phyloP scores from a whole-genome alignment of 2,329 filamentous ascomycete genomes.

The Aspergillus texensis region DNA sequence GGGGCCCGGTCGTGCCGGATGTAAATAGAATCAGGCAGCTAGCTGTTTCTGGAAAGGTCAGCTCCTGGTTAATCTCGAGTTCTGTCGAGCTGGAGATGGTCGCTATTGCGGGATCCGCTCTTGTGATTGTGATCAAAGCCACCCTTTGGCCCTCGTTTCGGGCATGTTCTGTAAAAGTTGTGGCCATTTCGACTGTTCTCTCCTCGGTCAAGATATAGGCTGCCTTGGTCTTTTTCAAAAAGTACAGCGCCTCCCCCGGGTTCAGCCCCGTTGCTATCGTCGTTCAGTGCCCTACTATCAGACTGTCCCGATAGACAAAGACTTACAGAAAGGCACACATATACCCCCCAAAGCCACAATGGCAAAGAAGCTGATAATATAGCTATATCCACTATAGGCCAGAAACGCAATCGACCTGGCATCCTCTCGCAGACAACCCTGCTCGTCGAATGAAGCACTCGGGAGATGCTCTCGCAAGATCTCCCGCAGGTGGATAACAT shows the following conservation, averaged over 20 bases:
- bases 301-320: not conserved
- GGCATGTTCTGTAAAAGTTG: not conserved
- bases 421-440: not conserved
- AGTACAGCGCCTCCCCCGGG: not conserved
- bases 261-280: not conserved
- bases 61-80: not conserved
- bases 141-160: not conserved
- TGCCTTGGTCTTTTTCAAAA: not conserved
- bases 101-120: not conserved
- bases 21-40: not conserved
- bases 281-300: too few species aligned
- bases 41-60: not conserved
- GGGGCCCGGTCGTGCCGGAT: not conserved
- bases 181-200: not conserved
- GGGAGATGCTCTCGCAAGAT: not conserved
- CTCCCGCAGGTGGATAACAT: not conserved
- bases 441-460: not conserved
- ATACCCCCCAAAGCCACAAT: not conserved
- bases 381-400: not conserved
- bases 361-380: not conserved
- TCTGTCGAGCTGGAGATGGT: too few species aligned
- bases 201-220: not conserved
- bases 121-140: not conserved
- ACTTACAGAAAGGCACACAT: not conserved
- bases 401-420: not conserved